Evolutionary conservation across 192 early-diverging fungal species (phyloP).

Genomic region (Allomyces macrogynus): DNA sequence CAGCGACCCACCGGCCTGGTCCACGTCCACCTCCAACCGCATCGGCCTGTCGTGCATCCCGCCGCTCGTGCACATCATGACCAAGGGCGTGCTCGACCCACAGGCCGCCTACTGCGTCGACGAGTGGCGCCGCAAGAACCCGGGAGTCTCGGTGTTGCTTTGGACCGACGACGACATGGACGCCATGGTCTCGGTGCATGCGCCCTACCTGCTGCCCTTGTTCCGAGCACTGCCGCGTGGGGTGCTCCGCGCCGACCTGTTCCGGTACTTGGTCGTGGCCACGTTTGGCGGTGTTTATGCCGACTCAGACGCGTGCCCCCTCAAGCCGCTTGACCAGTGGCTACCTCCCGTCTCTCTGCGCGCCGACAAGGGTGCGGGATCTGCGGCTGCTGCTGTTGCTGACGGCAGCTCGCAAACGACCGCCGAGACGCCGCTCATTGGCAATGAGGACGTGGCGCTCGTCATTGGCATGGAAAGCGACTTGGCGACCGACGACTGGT

Average conservation of each 20-base stretch:
- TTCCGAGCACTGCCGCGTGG: neutral
- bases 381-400: neutral
- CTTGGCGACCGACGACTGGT: neutral
- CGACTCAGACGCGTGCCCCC: conserved; percentile 11
- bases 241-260: neutral
- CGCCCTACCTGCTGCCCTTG: neutral
- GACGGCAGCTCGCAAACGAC: neutral
- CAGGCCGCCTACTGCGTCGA: too few species aligned
- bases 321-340: conserved; percentile 10
- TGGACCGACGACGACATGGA: too few species aligned
- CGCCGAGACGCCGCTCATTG: neutral
- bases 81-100: too few species aligned
- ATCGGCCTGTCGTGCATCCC: too few species aligned
- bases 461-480: neutral
- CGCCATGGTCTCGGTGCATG: too few species aligned
- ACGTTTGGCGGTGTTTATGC: conserved; percentile 15
- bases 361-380: neutral
- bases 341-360: neutral
- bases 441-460: neutral
- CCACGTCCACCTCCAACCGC: too few species aligned
- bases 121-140: too few species aligned
- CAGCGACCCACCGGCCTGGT: too few species aligned
- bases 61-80: too few species aligned
- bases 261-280: conserved; percentile 13
- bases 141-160: too few species aligned